Evolutionary conservation across 495 filamentous ascomycete species (phyloP).

Genomic region (Penicillium malachiteum): DNA sequence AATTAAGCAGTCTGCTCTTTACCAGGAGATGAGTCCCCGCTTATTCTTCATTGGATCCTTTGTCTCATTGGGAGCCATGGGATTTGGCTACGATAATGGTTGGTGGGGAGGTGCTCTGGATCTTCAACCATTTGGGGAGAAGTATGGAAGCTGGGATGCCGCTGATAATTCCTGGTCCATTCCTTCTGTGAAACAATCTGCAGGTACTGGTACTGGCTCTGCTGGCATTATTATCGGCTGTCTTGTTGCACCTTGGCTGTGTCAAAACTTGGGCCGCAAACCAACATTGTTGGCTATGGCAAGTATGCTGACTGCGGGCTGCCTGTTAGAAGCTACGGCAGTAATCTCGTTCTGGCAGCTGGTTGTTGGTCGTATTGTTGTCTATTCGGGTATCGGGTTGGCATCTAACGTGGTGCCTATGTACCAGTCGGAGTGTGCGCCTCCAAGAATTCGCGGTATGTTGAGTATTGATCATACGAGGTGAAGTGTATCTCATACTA

Average conservation of each 20-base stretch:
- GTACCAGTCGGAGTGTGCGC: slow-evolving; percentile 12
- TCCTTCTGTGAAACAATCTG: slow-evolving; percentile 7
- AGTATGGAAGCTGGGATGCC: slow-evolving; percentile 6
- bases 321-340: slow-evolving; percentile 8
- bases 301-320: slow-evolving; percentile 1
- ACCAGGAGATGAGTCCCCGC: slow-evolving; percentile 9
- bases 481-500: not conserved
- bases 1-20: slow-evolving; percentile 4
- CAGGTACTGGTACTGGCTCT: slow-evolving; percentile 8
- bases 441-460: slow-evolving; percentile 7
- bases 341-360: slow-evolving; percentile 10
- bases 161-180: not conserved
- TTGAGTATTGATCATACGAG: not conserved
- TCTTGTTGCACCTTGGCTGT: slow-evolving; percentile 1
- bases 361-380: slow-evolving; percentile 11
- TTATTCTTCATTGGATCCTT: slow-evolving; percentile 8
- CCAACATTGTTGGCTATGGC: slow-evolving; percentile 4
- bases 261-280: slow-evolving; percentile 4
- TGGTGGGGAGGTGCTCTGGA: slow-evolving; percentile 14
- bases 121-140: slow-evolving; percentile 4
- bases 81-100: slow-evolving; percentile 14
- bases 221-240: slow-evolving; percentile 15
- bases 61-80: not conserved
- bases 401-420: slow-evolving; percentile 14
- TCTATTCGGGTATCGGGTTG: slow-evolving; percentile 13